These are phyloP conservation scores for Sordariomycetes sp. DNA, from an alignment of 2,329 filamentous ascomycete genomes.

Conservation along the genomic window DNA sequence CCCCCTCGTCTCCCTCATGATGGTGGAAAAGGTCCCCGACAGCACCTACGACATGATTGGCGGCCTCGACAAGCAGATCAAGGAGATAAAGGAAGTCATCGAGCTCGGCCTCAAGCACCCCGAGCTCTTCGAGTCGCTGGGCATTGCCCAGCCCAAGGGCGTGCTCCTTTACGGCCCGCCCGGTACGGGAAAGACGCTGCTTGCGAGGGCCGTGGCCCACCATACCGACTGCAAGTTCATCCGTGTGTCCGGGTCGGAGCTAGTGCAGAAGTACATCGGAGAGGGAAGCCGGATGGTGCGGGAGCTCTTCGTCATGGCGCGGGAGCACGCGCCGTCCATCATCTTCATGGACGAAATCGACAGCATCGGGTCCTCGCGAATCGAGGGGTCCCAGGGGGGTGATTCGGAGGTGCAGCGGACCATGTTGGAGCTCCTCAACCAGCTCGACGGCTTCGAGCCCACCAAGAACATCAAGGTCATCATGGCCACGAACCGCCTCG, in stretches of 20 bases:
- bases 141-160: constrained; percentile 96
- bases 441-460: constrained; percentile 95
- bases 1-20: constrained; percentile 97
- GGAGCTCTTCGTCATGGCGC: constrained; percentile 97
- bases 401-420: constrained; percentile 97
- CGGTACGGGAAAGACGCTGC: constrained; percentile 90
- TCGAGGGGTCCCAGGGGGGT: constrained; percentile 88
- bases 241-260: constrained; percentile 84
- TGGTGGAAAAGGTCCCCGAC: constrained; percentile 99
- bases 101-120: constrained; percentile 97
- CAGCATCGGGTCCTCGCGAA: constrained; percentile 92
- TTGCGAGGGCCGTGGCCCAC: constrained; percentile 91
- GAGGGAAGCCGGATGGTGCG: constrained; percentile 97
- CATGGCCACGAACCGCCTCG: constrained; percentile 97
- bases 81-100: constrained; percentile 99
- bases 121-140: constrained; percentile 96
- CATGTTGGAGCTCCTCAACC: constrained; percentile 96
- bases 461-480: constrained; percentile 99
- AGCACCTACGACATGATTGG: constrained; percentile 99
- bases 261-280: constrained; percentile 99
- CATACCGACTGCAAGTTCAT: constrained; percentile 99
- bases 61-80: constrained; percentile 96
- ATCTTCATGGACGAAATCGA: constrained; percentile 99
- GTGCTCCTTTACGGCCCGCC: constrained; percentile 93
- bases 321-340: constrained; percentile 94